Conservation (phyloP, 257 asterid species). For the Solanum sejunctum region DNA sequence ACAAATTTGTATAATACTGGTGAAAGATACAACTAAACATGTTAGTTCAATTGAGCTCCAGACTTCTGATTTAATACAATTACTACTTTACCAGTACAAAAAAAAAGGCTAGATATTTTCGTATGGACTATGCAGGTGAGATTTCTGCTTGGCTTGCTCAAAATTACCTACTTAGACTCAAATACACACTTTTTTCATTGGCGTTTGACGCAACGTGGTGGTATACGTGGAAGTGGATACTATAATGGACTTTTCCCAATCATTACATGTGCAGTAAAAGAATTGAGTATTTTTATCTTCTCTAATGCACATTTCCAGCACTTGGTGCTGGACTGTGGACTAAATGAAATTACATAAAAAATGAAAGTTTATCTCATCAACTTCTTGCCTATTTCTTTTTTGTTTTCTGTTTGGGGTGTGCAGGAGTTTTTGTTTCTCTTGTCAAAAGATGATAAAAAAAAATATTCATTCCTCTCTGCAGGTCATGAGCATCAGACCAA, state of each 20-base stretch:
- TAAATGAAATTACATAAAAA: not conserved
- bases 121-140: not conserved
- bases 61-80: not conserved
- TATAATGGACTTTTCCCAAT: not conserved
- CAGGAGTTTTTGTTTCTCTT: not conserved
- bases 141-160: not conserved
- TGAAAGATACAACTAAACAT: not conserved
- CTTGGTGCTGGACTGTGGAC: not conserved
- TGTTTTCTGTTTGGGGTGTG: not conserved
- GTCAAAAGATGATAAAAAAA: not conserved
- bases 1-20: not conserved
- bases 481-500: slow-evolving; percentile 79
- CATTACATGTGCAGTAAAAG: not conserved
- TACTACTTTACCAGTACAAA: not conserved
- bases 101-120: not conserved
- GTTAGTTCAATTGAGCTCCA: not conserved
- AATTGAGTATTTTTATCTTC: not conserved
- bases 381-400: not conserved
- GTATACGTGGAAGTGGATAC: not conserved
- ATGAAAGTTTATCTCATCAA: not conserved
- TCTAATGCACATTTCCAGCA: not conserved
- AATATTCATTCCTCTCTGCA: slow-evolving; percentile 16
- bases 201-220: not conserved
- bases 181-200: not conserved
- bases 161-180: not conserved